Base-by-base conservation (phyloP, 1,284 basidiomycete species). In the Leccinum pachyderme region DNA sequence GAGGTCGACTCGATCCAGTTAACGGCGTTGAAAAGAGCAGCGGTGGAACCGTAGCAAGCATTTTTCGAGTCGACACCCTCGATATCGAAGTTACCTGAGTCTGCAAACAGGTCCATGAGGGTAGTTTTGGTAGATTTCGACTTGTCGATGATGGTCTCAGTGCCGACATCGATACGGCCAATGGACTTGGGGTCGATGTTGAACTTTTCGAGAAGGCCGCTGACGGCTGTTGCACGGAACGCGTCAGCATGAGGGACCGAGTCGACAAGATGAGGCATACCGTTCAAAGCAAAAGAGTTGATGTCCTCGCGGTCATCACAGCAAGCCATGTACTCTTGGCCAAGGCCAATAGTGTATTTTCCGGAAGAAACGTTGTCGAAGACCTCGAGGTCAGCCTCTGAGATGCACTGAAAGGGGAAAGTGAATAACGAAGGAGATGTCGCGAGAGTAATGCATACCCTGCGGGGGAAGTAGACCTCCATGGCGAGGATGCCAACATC, bases 21-120 rank as follows among this genome's bases (percentile, higher is more conserved):
- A 72, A 97, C 80, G 51, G 94, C 89, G 76, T 98, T 98, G 86
- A 97, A 98, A 58, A 99, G 84, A 4, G 96, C 96, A 47, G 96
- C 96, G 25, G 96, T 99, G 41, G 94, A 96, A 48, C 96, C 96
- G 72, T 99, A 99, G 80, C 96, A 99, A 22, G 96, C 96, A 73
- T 99, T 99, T 81, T 99, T 99, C 57, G 92, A 95, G 80, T 99
- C 96, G 71, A 99, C 91, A 64, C 96, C 96, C 77, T 99, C 96
- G 60, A 99, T 95, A 73, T 99, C 96, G 66, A 85, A 86, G 85
- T 99, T 99, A 61, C 94, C 96, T 35, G 88, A 84, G 54, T 82
- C 82, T 46, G 87, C 86, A 70, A 99, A 99, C 65, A 99, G 88
- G 76, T 98, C 93, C 96, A 99, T 99, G 60, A 99, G 84, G 56